phyloP scores from a whole-genome alignment of 495 filamentous ascomycete species.

The Penicillium maclennaniae region DNA sequence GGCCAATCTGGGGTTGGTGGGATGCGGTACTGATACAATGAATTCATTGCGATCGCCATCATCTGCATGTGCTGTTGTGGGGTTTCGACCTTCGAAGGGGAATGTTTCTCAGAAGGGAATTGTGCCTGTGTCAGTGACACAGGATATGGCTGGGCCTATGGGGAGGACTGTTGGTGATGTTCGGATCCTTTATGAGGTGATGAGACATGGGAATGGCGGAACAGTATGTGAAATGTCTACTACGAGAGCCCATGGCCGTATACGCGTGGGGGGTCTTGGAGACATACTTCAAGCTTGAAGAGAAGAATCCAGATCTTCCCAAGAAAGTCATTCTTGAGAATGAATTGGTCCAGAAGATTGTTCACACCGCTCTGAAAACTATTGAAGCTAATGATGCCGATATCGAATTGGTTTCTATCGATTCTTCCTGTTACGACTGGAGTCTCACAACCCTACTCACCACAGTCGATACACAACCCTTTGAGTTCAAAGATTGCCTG shows the following conservation, averaged over 20 bases:
- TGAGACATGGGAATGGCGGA: conserved; percentile 49
- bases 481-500: conserved; percentile 51
- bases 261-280: conserved; percentile 42
- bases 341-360: conserved; percentile 46
- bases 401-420: conserved; percentile 19
- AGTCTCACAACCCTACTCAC: conserved; percentile 41
- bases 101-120: conserved; percentile 50
- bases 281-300: conserved; percentile 38
- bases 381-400: conserved; percentile 11
- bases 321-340: conserved; percentile 56
- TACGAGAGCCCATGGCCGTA: not conserved
- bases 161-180: conserved; percentile 52
- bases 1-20: conserved; percentile 53
- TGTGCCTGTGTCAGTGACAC: conserved; percentile 58
- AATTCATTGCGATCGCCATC: conserved; percentile 61
- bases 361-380: conserved; percentile 35
- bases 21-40: conserved; percentile 61
- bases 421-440: conserved; percentile 50
- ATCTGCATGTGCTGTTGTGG: conserved; percentile 58
- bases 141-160: conserved; percentile 60
- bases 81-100: conserved; percentile 57
- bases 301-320: conserved; percentile 27
- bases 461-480: conserved; percentile 52
- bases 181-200: conserved; percentile 50
- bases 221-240: conserved; percentile 15